Evolutionary conservation across 495 filamentous ascomycete genomes (phyloP).

Genomic region (Amniculicola lignicola): DNA sequence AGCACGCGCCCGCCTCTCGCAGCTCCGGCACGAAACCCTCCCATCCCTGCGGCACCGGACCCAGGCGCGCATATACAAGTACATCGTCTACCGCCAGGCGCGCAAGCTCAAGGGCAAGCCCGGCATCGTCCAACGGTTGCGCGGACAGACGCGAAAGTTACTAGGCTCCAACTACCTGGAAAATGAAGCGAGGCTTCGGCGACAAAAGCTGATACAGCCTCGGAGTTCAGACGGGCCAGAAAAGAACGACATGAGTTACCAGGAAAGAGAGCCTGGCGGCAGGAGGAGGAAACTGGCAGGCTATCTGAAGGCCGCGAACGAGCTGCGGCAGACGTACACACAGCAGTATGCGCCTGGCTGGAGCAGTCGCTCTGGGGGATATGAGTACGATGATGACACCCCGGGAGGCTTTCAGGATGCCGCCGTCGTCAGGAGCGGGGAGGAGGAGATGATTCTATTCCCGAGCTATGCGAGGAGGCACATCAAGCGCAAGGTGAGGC

Average conservation of each 20-base stretch:
- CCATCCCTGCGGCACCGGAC: slow-evolving; percentile 64
- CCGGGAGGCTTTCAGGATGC: slow-evolving; percentile 79
- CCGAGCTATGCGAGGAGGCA: slow-evolving; percentile 82
- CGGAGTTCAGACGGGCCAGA: background rate
- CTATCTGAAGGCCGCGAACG: slow-evolving; percentile 84
- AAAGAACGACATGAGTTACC: slow-evolving; percentile 9
- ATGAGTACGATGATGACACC: slow-evolving; percentile 57
- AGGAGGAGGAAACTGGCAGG: slow-evolving; percentile 78
- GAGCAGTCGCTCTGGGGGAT: slow-evolving; percentile 47
- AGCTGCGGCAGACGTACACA: slow-evolving; percentile 79
- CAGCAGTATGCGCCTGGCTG: slow-evolving; percentile 48
- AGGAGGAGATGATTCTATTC: slow-evolving; percentile 92
- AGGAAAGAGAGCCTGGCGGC: slow-evolving; percentile 57
- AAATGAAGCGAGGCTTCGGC: slow-evolving; percentile 33
- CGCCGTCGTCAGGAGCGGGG: slow-evolving; percentile 69
- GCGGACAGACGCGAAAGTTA: slow-evolving; percentile 28
- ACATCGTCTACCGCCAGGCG: slow-evolving; percentile 62
- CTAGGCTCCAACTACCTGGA: slow-evolving; percentile 23
- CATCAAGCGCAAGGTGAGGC: slow-evolving; percentile 45
- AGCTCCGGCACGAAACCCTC: slow-evolving; percentile 70
- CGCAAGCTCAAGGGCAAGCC: slow-evolving; percentile 34
- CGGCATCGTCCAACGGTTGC: slow-evolving; percentile 33
- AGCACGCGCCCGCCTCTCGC: slow-evolving; percentile 59
- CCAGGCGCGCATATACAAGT: slow-evolving; percentile 72
- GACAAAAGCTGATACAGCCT: slow-evolving; percentile 12